Conservation (phyloP, 2,329 filamentous ascomycete genomes). For the Macrophomina tecta region DNA sequence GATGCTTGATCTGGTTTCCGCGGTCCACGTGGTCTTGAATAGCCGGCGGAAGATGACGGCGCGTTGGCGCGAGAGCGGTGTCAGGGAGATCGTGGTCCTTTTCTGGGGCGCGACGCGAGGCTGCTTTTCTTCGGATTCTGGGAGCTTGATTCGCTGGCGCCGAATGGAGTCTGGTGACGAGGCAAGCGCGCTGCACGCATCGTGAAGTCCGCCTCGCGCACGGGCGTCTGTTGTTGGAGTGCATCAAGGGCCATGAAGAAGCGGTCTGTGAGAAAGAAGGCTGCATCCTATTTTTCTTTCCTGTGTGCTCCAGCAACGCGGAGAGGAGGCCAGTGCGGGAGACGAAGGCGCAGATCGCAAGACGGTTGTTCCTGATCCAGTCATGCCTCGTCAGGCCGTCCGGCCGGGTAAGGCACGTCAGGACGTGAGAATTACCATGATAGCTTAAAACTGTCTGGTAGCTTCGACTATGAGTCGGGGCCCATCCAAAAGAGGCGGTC, state of each 20-base stretch:
- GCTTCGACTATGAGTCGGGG: background rate
- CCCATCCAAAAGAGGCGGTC: background rate
- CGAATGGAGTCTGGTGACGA: background rate
- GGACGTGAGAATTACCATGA: background rate
- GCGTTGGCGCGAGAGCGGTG: background rate
- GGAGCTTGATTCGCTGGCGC: background rate
- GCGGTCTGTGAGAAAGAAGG: constrained; percentile 4
- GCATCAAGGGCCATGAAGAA: background rate
- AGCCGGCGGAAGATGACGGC: constrained; percentile 5
- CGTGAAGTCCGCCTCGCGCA: background rate
- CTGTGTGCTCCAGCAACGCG: background rate
- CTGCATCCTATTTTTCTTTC: background rate
- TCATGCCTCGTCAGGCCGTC: background rate
- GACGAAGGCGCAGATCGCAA: background rate
- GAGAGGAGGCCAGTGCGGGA: background rate
- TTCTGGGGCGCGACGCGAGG: background rate
- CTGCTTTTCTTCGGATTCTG: background rate
- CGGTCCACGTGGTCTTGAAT: background rate
- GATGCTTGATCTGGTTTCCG: constrained; percentile 2
- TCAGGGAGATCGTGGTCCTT: background rate
- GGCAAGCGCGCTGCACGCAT: background rate
- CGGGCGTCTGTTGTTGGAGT: background rate
- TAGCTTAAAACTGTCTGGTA: background rate
- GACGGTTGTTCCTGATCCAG: background rate
- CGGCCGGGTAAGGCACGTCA: background rate